Percentiles rank a stretch among this genome's conserved stretches.
Evolutionary conservation across 2,329 filamentous ascomycete genomes (phyloP).

Genomic region (Pseudogymnoascus sp.): DNA sequence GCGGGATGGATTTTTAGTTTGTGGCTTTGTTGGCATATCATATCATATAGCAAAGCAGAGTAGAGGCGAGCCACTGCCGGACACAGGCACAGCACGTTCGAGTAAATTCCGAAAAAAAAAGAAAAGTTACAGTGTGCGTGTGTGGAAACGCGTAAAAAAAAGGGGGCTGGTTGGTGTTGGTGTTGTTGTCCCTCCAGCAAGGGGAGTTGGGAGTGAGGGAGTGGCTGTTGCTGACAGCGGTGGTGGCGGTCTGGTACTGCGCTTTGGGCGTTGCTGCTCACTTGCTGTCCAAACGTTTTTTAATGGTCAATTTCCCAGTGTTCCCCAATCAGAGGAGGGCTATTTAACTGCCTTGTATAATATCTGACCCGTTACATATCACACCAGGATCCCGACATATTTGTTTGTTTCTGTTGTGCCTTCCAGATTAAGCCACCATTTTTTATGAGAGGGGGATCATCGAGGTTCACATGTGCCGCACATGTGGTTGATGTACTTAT

Average conservation of each 20-base stretch:
- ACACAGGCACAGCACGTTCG: no score
- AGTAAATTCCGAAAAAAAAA: slow-evolving; percentile 11
- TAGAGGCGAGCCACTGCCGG: neutral
- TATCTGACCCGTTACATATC: neutral
- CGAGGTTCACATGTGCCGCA: neutral
- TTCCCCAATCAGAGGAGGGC: neutral
- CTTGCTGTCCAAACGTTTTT: neutral
- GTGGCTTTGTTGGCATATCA: no score
- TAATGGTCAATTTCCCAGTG: neutral
- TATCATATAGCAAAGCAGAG: neutral
- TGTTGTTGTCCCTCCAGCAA: neutral
- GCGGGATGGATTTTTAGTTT: neutral
- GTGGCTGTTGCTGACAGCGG: neutral
- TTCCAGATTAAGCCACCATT: neutral
- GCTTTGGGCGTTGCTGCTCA: neutral
- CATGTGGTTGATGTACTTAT: neutral
- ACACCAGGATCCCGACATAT: neutral
- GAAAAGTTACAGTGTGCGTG: neutral
- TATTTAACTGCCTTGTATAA: neutral
- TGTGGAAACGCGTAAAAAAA: neutral
- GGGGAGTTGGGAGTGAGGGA: neutral
- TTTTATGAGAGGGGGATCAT: neutral
- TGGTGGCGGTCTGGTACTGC: neutral
- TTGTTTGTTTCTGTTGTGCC: neutral
- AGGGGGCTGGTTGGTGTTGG: neutral